phyloP scores from a whole-genome alignment of 768 basidiomycete species.

The Trametes meyenii region DNA sequence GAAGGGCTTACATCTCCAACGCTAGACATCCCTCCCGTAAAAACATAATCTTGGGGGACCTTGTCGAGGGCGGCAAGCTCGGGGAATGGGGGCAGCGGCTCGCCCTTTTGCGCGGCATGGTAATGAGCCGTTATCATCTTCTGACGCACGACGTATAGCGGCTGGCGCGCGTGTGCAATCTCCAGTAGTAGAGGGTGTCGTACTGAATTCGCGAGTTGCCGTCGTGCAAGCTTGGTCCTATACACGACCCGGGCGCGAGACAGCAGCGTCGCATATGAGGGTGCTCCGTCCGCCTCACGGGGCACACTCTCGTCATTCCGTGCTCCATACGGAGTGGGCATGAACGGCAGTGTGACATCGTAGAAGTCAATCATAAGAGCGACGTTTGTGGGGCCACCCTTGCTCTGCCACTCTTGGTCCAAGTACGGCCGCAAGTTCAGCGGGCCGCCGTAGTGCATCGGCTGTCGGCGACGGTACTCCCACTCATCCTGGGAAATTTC shows the following conservation, averaged over 20 bases:
- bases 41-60: conserved; percentile 17
- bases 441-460: conserved; percentile 52
- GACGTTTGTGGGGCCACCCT: conserved; percentile 50
- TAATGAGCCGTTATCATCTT: conserved; percentile 30
- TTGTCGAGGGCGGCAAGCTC: conserved; percentile 4
- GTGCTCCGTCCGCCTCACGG: conserved; percentile 40
- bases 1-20: conserved; percentile 28
- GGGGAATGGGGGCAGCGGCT: background rate
- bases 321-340: conserved; percentile 40
- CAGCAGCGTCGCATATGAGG: conserved; percentile 45
- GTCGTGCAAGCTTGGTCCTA: conserved; percentile 42
- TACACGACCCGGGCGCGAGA: conserved; percentile 50
- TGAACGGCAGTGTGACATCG: conserved; percentile 47
- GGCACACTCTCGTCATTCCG: conserved; percentile 35
- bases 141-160: conserved; percentile 21
- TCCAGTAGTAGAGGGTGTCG: conserved; percentile 53
- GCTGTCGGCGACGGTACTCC: conserved; percentile 51
- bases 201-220: conserved; percentile 38
- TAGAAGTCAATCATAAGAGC: conserved; percentile 47
- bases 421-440: conserved; percentile 55
- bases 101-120: conserved; percentile 19
- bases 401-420: conserved; percentile 47
- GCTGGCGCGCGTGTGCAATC: conserved; percentile 33
- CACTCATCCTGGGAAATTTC: conserved; percentile 55
- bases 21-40: conserved; percentile 30